Conservation (phyloP, 2,329 filamentous ascomycete species). For the Arthrobotrys conoides region DNA sequence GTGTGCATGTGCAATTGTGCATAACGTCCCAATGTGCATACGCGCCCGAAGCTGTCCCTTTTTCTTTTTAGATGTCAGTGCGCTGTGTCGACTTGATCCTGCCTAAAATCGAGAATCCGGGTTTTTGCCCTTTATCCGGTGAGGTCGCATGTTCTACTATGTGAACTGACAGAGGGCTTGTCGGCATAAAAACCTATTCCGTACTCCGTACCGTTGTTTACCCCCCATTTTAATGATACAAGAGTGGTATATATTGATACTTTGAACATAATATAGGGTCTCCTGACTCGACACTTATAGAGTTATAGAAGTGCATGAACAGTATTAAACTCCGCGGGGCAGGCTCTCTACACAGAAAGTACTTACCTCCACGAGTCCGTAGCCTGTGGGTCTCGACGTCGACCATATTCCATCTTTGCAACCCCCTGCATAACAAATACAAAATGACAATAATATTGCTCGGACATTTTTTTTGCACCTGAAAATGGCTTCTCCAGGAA, state of each 20-base stretch:
- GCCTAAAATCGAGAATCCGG: conserved; percentile 23
- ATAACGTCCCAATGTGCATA: conserved; percentile 24
- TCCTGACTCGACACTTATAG: conserved; percentile 34
- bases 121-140: conserved; percentile 30
- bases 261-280: conserved; percentile 24
- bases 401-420: conserved; percentile 9
- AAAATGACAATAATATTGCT: conserved; percentile 30
- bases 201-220: conserved; percentile 12
- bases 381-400: conserved; percentile 22
- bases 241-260: conserved; percentile 5
- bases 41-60: conserved; percentile 27
- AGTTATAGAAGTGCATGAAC: conserved; percentile 33
- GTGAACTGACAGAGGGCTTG: neutral
- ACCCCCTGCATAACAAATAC: conserved; percentile 29
- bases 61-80: conserved; percentile 45
- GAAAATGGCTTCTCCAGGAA: conserved; percentile 13
- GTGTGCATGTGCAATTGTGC: neutral
- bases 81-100: conserved; percentile 28
- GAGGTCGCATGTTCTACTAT: conserved; percentile 3
- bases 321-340: conserved; percentile 13
- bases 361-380: too few species aligned
- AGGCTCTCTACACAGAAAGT: neutral
- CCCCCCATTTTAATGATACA: conserved; percentile 2
- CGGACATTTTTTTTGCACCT: conserved; percentile 25
- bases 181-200: conserved; percentile 2